Conservation (phyloP, 352 stramenopile species). For the Phytophthora quininea region DNA sequence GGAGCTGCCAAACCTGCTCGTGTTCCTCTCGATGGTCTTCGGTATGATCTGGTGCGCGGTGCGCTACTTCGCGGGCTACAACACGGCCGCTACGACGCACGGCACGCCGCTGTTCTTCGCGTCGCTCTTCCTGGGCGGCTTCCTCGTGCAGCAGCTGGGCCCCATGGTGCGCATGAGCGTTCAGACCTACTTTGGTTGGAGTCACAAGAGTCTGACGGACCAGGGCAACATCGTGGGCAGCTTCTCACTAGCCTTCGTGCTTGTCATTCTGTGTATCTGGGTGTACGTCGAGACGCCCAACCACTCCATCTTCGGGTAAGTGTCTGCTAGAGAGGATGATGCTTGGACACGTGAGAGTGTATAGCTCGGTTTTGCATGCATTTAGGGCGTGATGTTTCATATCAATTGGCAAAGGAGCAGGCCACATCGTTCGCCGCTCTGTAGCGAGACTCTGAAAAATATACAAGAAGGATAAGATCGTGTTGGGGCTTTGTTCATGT, state of each 20-base stretch:
- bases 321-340: conserved; percentile 24
- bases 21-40: conserved; percentile 72
- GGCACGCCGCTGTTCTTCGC: conserved; percentile 68
- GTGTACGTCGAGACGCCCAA: conserved; percentile 80
- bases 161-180: conserved; percentile 79
- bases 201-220: conserved; percentile 78
- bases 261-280: conserved; percentile 76
- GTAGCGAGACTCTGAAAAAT: conserved; percentile 31
- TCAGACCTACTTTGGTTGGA: conserved; percentile 81
- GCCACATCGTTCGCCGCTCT: conserved; percentile 15
- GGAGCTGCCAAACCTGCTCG: conserved; percentile 71
- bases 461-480: conserved; percentile 23
- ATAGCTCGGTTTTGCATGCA: conserved; percentile 39
- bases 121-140: conserved; percentile 65
- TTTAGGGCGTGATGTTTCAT: conserved; percentile 38
- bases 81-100: conserved; percentile 69
- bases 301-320: conserved; percentile 43
- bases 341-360: conserved; percentile 6
- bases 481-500: conserved; percentile 8
- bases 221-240: conserved; percentile 77
- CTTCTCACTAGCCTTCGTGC: conserved; percentile 71
- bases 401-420: conserved; percentile 19
- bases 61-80: conserved; percentile 74
- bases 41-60: conserved; percentile 68
- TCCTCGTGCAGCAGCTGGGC: conserved; percentile 60